These are phyloP conservation scores for Colletotrichum navitas DNA, from an alignment of 2,329 filamentous ascomycete species.

Conservation along the genomic window DNA sequence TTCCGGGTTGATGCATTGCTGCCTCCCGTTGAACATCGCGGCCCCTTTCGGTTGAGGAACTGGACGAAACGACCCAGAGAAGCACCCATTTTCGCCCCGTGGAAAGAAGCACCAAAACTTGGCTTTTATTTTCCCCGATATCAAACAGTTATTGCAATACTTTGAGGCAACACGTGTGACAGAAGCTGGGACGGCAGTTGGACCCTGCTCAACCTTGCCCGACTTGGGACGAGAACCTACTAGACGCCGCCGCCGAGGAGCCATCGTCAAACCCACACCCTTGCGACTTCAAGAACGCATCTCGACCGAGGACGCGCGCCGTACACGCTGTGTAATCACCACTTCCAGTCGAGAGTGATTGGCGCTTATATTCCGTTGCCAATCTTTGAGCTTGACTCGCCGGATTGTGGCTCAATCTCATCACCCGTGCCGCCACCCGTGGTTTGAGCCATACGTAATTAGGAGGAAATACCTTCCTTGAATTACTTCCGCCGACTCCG, in stretches of 20 bases:
- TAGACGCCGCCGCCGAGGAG: neutral
- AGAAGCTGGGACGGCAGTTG: slow-evolving; percentile 40
- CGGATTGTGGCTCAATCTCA: slow-evolving; percentile 37
- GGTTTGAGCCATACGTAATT: slow-evolving; percentile 6
- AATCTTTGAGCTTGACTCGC: slow-evolving; percentile 12
- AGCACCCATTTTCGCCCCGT: slow-evolving; percentile 6
- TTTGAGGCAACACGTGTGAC: slow-evolving; percentile 24
- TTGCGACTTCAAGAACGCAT: neutral
- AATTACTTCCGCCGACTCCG: slow-evolving; percentile 31
- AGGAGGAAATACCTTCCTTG: slow-evolving; percentile 26
- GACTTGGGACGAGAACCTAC: slow-evolving; percentile 34
- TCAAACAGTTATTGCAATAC: slow-evolving; percentile 16
- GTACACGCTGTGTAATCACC: neutral
- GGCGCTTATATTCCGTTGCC: neutral
- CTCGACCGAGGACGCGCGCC: neutral
- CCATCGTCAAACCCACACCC: neutral
- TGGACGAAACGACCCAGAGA: slow-evolving; percentile 7
- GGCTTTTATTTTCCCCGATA: slow-evolving; percentile 17
- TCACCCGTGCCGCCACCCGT: slow-evolving; percentile 12
- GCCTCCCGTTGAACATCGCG: neutral
- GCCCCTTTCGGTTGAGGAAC: neutral
- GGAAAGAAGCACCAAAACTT: neutral
- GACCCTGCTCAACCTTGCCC: slow-evolving; percentile 20
- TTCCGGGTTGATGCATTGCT: slow-evolving; percentile 14
- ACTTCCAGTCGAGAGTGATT: neutral